Evolutionary conservation across 2,329 filamentous ascomycete genomes (phyloP).

Genomic region (Ceratocystis destructans): DNA sequence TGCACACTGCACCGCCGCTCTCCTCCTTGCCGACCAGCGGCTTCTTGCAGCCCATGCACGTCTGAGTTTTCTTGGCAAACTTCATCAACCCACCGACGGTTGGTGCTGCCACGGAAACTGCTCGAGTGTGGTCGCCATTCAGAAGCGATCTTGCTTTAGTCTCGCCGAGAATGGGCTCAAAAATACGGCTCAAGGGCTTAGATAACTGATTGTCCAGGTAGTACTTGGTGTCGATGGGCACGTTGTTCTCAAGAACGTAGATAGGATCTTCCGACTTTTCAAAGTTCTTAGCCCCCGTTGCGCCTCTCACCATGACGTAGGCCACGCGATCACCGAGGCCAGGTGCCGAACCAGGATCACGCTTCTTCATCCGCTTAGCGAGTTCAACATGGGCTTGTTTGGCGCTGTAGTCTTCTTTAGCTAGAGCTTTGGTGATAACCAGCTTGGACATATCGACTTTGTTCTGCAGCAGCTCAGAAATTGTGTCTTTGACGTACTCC

Average conservation of each 20-base stretch:
- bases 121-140: constrained; percentile 86
- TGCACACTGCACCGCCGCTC: constrained; percentile 72
- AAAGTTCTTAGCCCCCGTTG: constrained; percentile 82
- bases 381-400: constrained; percentile 96
- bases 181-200: constrained; percentile 87
- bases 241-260: constrained; percentile 91
- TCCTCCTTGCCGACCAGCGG: constrained; percentile 70
- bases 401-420: constrained; percentile 67
- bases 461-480: constrained; percentile 89
- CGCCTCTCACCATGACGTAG: constrained; percentile 93
- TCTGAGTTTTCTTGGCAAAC: constrained; percentile 93
- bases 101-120: constrained; percentile 82
- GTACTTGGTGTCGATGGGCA: constrained; percentile 96
- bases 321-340: constrained; percentile 89
- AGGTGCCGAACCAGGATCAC: constrained; percentile 86
- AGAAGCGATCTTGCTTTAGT: constrained; percentile 77
- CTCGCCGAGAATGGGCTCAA: constrained; percentile 93
- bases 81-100: constrained; percentile 93
- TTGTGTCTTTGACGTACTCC: constrained; percentile 95
- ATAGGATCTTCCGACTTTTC: constrained; percentile 96
- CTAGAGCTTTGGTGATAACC: constrained; percentile 93
- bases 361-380: constrained; percentile 91
- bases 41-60: constrained; percentile 98
- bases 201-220: constrained; percentile 97
- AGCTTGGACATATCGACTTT: constrained; percentile 98